Evolutionary conservation across 148 eudicot genomes (phyloP).

Genomic region (Beta vulgaris): DNA sequence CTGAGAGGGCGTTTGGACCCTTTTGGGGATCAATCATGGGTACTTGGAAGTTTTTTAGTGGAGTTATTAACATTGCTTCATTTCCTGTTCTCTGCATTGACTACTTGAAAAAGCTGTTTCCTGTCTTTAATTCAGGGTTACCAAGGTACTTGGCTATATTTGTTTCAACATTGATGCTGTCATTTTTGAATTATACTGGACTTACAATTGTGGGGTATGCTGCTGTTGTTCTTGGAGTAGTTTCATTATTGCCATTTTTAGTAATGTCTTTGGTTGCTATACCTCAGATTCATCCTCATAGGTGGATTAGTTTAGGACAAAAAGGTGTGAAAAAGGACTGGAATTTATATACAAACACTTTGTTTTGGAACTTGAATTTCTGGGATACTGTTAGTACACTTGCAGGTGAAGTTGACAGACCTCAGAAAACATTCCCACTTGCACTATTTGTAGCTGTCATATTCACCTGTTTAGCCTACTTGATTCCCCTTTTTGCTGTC

Average conservation of each 20-base stretch:
- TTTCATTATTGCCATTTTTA: constrained; percentile 44
- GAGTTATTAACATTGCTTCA: constrained; percentile 55
- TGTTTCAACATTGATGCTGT: constrained; percentile 35
- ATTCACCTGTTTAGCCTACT: constrained; percentile 50
- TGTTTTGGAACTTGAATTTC: constrained; percentile 58
- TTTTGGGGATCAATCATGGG: constrained; percentile 56
- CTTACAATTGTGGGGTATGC: constrained; percentile 54
- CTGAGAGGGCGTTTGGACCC: constrained; percentile 55
- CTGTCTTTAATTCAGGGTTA: constrained; percentile 39
- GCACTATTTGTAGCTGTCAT: constrained; percentile 44
- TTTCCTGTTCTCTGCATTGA: constrained; percentile 52
- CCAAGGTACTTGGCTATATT: constrained; percentile 38
- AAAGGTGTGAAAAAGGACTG: constrained; percentile 49
- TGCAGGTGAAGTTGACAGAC: constrained; percentile 57
- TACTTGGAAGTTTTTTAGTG: constrained; percentile 52
- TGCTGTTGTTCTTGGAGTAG: constrained; percentile 45
- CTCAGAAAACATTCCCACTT: constrained; percentile 43
- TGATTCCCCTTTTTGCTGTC: constrained; percentile 51
- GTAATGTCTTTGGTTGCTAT: constrained; percentile 48
- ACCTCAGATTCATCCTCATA: constrained; percentile 45
- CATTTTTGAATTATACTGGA: constrained; percentile 52
- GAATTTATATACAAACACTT: constrained; percentile 51
- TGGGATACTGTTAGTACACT: constrained; percentile 62
- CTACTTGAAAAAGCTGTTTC: constrained; percentile 41
- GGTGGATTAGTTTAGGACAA: constrained; percentile 55